Conservation (phyloP, 2,329 filamentous ascomycete genomes). For the Aspergillus sp. region DNA sequence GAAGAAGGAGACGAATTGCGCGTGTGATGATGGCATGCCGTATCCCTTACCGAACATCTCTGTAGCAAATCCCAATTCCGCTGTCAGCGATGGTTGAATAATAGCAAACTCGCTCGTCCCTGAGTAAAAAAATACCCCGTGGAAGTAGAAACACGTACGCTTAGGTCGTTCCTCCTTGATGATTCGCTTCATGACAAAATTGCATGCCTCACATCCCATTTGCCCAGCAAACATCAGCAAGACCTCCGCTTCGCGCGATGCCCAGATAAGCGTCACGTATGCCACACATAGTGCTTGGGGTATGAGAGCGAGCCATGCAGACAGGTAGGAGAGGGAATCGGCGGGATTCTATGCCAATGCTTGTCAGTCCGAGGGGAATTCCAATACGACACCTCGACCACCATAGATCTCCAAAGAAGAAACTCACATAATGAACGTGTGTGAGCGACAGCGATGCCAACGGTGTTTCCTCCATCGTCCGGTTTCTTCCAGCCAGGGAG, state of each 20-base stretch:
- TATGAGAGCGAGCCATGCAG: conserved; percentile 87
- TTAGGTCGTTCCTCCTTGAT: conserved; percentile 87
- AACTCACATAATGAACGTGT: conserved; percentile 87
- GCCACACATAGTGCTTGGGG: conserved; percentile 85
- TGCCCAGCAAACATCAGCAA: conserved; percentile 85
- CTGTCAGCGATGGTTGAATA: neutral
- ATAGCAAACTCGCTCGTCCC: no score
- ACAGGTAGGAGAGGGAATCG: conserved; percentile 76
- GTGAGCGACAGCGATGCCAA: conserved; percentile 88
- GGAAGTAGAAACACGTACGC: conserved; percentile 44
- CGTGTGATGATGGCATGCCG: conserved; percentile 93
- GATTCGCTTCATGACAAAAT: conserved; percentile 78
- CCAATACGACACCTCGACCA: neutral
- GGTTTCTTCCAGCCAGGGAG: neutral
- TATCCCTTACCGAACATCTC: conserved; percentile 83
- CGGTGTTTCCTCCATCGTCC: conserved; percentile 38
- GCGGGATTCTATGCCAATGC: conserved; percentile 61
- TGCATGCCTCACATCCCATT: conserved; percentile 81
- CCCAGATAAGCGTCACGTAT: conserved; percentile 85
- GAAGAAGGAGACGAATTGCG: conserved; percentile 92
- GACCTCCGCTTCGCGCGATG: conserved; percentile 83
- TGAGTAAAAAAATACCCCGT: neutral
- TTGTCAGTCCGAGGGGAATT: neutral
- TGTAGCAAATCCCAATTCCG: conserved; percentile 17
- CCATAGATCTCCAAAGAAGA: neutral